Base-by-base conservation (phyloP, 2,329 filamentous ascomycete species). In the Ascochyta rabiei region DNA sequence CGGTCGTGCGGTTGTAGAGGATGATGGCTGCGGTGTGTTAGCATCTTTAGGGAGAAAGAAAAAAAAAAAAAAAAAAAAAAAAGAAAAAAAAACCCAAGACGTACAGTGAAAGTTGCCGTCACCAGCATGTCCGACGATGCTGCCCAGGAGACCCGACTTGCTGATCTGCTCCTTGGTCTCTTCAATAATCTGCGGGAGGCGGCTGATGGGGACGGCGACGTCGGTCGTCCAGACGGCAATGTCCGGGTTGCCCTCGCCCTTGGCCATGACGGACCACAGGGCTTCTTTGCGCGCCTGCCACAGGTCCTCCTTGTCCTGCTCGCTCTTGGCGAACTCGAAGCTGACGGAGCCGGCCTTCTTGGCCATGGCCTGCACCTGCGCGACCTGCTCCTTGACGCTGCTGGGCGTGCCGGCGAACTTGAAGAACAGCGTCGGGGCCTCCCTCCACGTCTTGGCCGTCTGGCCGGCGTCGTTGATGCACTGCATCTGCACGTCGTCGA, bases 401-500 rank as follows among this genome's bases (percentile, higher is more conserved):
- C 74, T 77, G 1, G 84, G 80, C 0, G 87, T 90, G 8, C 89
- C 89, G 0, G 85, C 81, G 66, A 91, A 91, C 76, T 90, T 91
- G 77, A 92, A 85, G 67, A 92, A 92, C 2, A 92, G 77, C 0
- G 89, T 91, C 0, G 89, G 87, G 0, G 78, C 77, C 68, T 90
- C 88, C 53, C 84, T 83, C 89, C 89, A 92, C 33, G 77, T 78
- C 21, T 86, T 84, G 31, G 81, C 81, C 0, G 85, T 86, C 70
- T 80, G 82, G 23, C 88, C 87, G 0, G 86, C 84, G 24, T 83
- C 79, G 76, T 90, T 90, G 63, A 90, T 84, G 38, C 88, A 85
- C 45, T 79, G 75, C 88, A 97, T 97, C 79, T 96, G 92, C 53
- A 92, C 88, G 71, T 96, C 92, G 76, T 97, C 93, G 24, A 97